phyloP scores from a whole-genome alignment of 495 filamentous ascomycete genomes.

The Tuber aestivum region DNA sequence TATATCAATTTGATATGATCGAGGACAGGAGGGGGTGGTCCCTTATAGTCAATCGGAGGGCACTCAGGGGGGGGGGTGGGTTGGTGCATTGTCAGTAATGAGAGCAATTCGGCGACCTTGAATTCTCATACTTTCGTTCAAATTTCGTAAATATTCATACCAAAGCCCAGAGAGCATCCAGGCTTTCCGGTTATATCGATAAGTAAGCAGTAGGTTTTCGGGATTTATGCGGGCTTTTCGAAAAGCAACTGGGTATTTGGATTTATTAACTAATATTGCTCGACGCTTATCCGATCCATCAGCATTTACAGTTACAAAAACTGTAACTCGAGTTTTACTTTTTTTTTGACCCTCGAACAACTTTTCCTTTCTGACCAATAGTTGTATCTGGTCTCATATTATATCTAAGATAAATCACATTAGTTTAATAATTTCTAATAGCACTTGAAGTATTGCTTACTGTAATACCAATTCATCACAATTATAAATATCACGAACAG shows the following conservation, averaged over 20 bases:
- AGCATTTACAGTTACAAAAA: constrained; percentile 35
- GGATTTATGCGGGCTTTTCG: background rate
- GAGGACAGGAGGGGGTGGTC: constrained; percentile 18
- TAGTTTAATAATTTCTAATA: background rate
- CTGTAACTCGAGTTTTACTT: constrained; percentile 33
- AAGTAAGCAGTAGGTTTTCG: constrained; percentile 5
- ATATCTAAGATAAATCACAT: background rate
- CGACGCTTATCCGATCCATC: constrained; percentile 2
- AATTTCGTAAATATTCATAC: constrained; percentile 36
- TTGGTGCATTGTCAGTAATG: constrained; percentile 20
- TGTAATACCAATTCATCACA: constrained; percentile 7
- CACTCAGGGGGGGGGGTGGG: constrained; percentile 29
- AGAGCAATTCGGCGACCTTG: constrained; percentile 17
- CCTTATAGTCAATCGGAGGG: background rate
- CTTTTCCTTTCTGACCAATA: background rate
- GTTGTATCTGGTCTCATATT: constrained; percentile 16
- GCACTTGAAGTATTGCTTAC: background rate
- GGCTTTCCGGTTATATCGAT: constrained; percentile 10
- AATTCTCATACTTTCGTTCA: constrained; percentile 28
- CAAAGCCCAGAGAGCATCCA: constrained; percentile 13
- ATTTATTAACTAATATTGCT: background rate
- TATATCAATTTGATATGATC: constrained; percentile 12
- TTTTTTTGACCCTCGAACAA: constrained; percentile 9
- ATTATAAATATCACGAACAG: constrained; percentile 24
- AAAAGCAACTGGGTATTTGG: background rate